Evolutionary conservation across 768 basidiomycete species (phyloP).

Genomic region (Psilocybe azurescens): DNA sequence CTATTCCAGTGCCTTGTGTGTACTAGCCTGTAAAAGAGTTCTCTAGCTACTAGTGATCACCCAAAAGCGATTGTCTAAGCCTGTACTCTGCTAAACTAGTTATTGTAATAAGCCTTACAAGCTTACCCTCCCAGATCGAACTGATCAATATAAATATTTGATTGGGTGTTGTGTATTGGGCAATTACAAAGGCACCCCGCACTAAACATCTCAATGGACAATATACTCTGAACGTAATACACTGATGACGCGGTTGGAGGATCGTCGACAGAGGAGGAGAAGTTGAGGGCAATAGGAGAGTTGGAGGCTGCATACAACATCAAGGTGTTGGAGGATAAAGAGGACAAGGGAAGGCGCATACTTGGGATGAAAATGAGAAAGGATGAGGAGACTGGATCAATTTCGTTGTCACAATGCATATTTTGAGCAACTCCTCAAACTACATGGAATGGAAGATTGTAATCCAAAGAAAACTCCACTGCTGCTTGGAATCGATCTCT

Average conservation of each 20-base stretch:
- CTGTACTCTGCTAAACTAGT: no score
- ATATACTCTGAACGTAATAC: constrained; percentile 6
- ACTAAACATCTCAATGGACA: not conserved
- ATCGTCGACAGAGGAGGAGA: constrained; percentile 4
- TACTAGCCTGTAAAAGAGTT: no score
- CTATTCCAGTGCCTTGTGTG: no score
- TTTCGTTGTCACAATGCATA: constrained; percentile 1
- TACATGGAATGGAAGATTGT: not conserved
- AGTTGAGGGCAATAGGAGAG: constrained; percentile 7
- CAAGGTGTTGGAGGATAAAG: not conserved
- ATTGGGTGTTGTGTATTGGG: no score
- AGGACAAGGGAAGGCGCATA: constrained; percentile 10
- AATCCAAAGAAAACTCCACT: constrained; percentile 7
- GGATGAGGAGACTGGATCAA: not conserved
- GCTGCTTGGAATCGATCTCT: constrained; percentile 12
- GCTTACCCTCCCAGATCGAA: no score
- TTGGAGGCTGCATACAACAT: constrained; percentile 3
- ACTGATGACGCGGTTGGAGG: constrained; percentile 6
- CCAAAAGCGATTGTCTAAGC: no score
- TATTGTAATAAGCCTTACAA: no score
- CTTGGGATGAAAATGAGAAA: not conserved
- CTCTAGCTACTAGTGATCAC: no score
- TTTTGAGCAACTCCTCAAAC: not conserved
- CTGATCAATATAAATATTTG: no score
- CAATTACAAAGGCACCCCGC: no score